These are phyloP conservation scores for Boeremia lycopersici DNA, from an alignment of 2,329 filamentous ascomycete genomes.

Conservation along the genomic window DNA sequence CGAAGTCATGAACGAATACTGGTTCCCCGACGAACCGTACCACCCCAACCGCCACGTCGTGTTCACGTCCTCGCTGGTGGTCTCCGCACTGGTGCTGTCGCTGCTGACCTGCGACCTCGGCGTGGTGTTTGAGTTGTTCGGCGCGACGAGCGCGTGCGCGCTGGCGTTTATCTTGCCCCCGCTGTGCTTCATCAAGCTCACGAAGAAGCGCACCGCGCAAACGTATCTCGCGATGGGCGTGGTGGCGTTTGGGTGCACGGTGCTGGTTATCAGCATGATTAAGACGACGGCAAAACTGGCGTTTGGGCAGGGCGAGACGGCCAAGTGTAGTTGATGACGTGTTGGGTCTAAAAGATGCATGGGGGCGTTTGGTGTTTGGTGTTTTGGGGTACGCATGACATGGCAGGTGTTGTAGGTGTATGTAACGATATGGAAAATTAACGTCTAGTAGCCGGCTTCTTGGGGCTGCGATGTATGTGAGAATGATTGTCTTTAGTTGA, in stretches of 20 bases:
- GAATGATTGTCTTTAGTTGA: no score
- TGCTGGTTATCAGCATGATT: constrained; percentile 70
- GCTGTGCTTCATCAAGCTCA: constrained; percentile 92
- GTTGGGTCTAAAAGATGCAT: constrained; percentile 10
- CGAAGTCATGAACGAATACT: constrained; percentile 93
- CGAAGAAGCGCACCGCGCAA: constrained; percentile 75
- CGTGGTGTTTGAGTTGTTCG: constrained; percentile 93
- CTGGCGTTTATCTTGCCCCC: constrained; percentile 95
- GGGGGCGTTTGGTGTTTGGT: constrained; percentile 4
- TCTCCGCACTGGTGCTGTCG: constrained; percentile 75
- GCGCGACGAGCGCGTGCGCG: constrained; percentile 90
- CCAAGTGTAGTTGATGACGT: constrained; percentile 30
- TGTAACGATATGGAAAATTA: no score
- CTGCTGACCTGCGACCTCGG: constrained; percentile 92
- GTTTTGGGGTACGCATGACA: background rate
- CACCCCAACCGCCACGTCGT: constrained; percentile 83
- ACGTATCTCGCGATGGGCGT: constrained; percentile 73
- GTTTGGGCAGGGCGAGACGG: constrained; percentile 28
- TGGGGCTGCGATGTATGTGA: background rate
- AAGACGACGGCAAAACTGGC: constrained; percentile 40
- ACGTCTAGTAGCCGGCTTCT: no score
- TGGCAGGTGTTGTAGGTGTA: background rate
- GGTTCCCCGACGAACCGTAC: constrained; percentile 74
- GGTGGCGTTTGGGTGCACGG: constrained; percentile 77
- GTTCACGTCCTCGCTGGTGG: constrained; percentile 82